Conservation (phyloP, 768 basidiomycete species). For the Hydnomerulius pinastri region DNA sequence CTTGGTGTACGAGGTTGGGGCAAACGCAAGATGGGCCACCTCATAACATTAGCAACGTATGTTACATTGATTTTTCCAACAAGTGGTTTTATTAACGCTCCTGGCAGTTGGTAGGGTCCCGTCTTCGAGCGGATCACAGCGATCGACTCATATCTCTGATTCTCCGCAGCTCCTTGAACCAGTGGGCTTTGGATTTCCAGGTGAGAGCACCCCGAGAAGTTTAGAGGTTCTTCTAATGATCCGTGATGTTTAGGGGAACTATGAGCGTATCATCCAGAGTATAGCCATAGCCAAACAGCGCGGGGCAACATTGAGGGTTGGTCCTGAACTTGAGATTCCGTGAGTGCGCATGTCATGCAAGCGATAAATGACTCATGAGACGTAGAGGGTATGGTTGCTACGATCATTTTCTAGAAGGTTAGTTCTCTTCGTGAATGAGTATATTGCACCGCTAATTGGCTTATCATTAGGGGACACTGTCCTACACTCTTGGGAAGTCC, state of each 20-base stretch:
- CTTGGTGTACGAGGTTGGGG: background rate
- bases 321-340: conserved; percentile 97
- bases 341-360: conserved; percentile 34
- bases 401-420: conserved; percentile 97
- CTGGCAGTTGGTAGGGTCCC: conserved; percentile 25
- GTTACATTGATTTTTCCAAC: conserved; percentile 23
- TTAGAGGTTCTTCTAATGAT: background rate
- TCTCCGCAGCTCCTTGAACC: conserved; percentile 78
- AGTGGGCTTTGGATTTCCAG: conserved; percentile 97
- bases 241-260: conserved; percentile 68
- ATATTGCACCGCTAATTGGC: background rate
- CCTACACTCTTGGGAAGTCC: conserved; percentile 96
- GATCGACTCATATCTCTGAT: conserved; percentile 12
- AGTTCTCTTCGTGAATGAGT: background rate
- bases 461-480: conserved; percentile 80
- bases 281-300: conserved; percentile 85
- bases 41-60: conserved; percentile 88
- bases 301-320: conserved; percentile 90
- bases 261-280: conserved; percentile 85
- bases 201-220: conserved; percentile 39
- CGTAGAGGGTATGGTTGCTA: conserved; percentile 93
- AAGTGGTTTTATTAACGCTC: conserved; percentile 1
- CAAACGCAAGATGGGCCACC: conserved; percentile 64
- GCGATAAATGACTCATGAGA: background rate
- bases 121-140: background rate